phyloP scores from a whole-genome alignment of 768 basidiomycete genomes.

The Thelephora ganbajun region DNA sequence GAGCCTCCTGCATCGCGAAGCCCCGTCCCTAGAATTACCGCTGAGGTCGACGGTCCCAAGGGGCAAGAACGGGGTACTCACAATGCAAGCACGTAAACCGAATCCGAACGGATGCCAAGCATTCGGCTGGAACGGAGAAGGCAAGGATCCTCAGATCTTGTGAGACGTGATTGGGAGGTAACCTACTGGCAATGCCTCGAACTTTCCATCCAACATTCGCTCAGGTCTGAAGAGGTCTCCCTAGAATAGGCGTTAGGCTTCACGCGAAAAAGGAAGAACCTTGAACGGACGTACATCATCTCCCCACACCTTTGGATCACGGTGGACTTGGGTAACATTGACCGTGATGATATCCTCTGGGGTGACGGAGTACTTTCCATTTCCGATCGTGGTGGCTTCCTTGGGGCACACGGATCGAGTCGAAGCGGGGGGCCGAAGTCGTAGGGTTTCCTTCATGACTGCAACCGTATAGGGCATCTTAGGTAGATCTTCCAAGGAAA shows the following conservation, averaged over 20 bases:
- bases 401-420: slow-evolving; percentile 19
- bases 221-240: slow-evolving; percentile 30
- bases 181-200: slow-evolving; percentile 29
- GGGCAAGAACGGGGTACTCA: slow-evolving; percentile 3
- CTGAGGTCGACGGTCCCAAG: background rate
- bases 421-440: slow-evolving; percentile 25
- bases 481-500: slow-evolving; percentile 24
- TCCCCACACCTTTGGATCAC: slow-evolving; percentile 33
- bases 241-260: slow-evolving; percentile 2
- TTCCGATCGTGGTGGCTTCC: slow-evolving; percentile 22
- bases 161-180: slow-evolving; percentile 1
- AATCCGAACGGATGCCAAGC: slow-evolving; percentile 28
- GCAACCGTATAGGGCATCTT: slow-evolving; percentile 31
- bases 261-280: background rate
- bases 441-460: slow-evolving; percentile 22
- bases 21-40: slow-evolving; percentile 20
- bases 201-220: slow-evolving; percentile 35
- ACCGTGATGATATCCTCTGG: slow-evolving; percentile 18
- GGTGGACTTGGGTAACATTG: slow-evolving; percentile 18
- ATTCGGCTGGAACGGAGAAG: slow-evolving; percentile 18
- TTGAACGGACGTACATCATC: slow-evolving; percentile 28
- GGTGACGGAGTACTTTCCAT: slow-evolving; percentile 26
- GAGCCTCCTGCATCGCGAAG: slow-evolving; percentile 34
- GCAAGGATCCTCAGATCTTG: background rate
- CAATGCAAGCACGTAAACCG: slow-evolving; percentile 14